Conservation (phyloP, 257 asterid genomes). For the Orobanche coerulescens region DNA sequence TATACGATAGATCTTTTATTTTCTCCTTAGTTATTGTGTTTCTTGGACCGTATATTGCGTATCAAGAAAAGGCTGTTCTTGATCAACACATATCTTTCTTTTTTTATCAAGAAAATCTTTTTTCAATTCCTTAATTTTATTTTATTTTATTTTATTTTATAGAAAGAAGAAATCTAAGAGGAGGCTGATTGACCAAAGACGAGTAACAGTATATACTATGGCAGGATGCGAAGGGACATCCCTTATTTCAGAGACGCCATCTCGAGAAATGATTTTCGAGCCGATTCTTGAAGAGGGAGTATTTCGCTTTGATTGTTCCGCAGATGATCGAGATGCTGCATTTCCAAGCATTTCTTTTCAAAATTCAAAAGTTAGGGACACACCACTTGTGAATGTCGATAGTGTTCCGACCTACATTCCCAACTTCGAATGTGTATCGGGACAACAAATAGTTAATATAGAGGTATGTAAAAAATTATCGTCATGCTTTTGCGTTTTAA, state of each 20-base stretch:
- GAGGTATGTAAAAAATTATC: conserved; percentile 39
- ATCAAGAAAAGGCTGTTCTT: not conserved
- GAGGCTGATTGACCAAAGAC: conserved; percentile 31
- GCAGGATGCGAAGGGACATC: conserved; percentile 36
- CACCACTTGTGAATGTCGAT: conserved; percentile 36
- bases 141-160: not conserved
- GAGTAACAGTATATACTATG: conserved; percentile 40
- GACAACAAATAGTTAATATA: conserved; percentile 60
- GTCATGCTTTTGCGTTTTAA: not conserved
- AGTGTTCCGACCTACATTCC: conserved; percentile 57
- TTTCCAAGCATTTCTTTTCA: conserved; percentile 79
- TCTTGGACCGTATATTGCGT: not conserved
- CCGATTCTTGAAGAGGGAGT: conserved; percentile 87
- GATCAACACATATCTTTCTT: not conserved
- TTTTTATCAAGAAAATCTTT: too few species aligned
- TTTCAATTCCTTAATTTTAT: too few species aligned
- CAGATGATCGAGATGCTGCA: conserved; percentile 58
- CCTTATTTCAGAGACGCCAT: conserved; percentile 26
- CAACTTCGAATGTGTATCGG: conserved; percentile 47
- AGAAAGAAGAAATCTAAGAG: conserved; percentile 29
- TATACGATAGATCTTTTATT: too few species aligned
- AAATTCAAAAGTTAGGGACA: conserved; percentile 57
- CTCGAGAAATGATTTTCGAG: conserved; percentile 69
- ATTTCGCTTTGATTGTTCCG: conserved; percentile 86
- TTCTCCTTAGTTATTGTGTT: not conserved